phyloP scores from a whole-genome alignment of 257 asterid species.

The Gentiana straminea region DNA sequence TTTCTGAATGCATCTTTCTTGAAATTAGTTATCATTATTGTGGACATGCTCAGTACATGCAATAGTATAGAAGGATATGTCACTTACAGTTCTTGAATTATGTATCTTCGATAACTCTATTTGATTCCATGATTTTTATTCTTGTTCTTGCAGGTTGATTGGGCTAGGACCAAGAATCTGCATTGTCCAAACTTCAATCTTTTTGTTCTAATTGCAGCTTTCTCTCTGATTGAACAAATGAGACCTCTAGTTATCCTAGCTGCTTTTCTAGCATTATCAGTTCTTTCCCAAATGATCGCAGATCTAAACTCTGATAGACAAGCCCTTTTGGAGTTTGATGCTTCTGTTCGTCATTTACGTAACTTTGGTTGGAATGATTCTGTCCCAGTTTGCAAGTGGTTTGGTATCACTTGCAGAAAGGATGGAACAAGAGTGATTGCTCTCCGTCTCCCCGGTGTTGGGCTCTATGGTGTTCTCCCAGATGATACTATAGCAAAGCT shows the following conservation, averaged over 20 bases:
- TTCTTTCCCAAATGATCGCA: constrained; percentile 19
- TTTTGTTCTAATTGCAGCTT: neutral
- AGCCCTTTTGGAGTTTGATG: constrained; percentile 58
- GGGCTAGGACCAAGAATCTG: constrained; percentile 5
- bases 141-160: constrained; percentile 6
- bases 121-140: neutral
- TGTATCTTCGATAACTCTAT: neutral
- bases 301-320: constrained; percentile 52
- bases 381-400: constrained; percentile 53
- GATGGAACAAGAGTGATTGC: constrained; percentile 48
- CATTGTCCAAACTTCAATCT: neutral
- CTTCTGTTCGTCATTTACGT: constrained; percentile 56
- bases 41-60: neutral
- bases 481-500: constrained; percentile 46
- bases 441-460: constrained; percentile 73
- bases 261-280: constrained; percentile 19
- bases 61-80: neutral
- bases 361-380: constrained; percentile 54
- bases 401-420: constrained; percentile 54
- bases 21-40: neutral
- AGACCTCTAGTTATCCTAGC: constrained; percentile 18
- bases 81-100: too few species aligned
- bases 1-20: too few species aligned
- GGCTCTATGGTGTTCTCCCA: constrained; percentile 69
- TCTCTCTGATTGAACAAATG: constrained; percentile 26